Base-by-base conservation (phyloP, 108 stramenopile genomes). In the Discostella stelligeroides region DNA sequence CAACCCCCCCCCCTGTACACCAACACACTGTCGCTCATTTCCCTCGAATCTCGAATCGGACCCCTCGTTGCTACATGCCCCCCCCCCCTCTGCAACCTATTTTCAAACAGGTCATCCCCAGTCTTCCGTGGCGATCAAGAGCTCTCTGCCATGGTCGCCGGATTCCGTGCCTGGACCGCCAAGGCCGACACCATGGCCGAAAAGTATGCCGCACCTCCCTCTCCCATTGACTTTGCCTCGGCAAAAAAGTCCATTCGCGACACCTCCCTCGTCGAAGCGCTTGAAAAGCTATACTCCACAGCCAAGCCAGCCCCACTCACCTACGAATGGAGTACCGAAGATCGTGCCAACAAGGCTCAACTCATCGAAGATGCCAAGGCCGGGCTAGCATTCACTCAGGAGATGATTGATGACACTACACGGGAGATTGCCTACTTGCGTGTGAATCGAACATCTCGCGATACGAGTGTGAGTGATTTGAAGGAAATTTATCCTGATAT, bases 401-500 rank as follows among this genome's bases (percentile, higher is more conserved):
- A 88, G 55, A 72, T 86, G 76, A 76, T 86, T 45, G 84, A 84
- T 29, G 82, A 85, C 42, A 70, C 82, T 3, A 70, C 86, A 58
- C 68, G 60, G 51, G 85, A 86, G 67, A 72, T 89, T 46, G 88
- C 69, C 20, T 92, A 81, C 79, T 71, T 88, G 68, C 84, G 88
- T 72, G 60, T 82, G 37, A 89, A 88, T 70, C 83, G 85, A 50
- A 91, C 87, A 9, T 88, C 88, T 20, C 80, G 82, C 7, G 88
- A 90, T 13, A 89, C 83, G 24, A 85, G 85, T 39, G 67, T 82
- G 28, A 84, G 71, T 55, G 89, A 95, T 40, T 70, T 95, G 69
- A 87, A 86, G 82, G 85, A 88, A 41, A 77, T 84, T 74, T 91
- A 95, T 73, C 94, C 94, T n/a, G 87, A 87, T 51, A 88, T 95